Conservation (phyloP, 306 rosid genomes). For the apple (Malus domestica) region ASM211411v1 NC_041790.1:5544001-5544500, state of each 20-base stretch:
- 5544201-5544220: too few relatives aligned
- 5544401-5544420: not conserved
- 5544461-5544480: not conserved
- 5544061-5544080: not conserved
- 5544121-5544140: not conserved
- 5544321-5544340: not conserved
- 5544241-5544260: not conserved
- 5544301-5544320: too few relatives aligned
- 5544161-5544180: not conserved
- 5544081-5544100: not conserved
- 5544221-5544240: too few relatives aligned
- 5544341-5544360: not conserved
- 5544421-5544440: conserved; percentile 11
- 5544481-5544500: not conserved
- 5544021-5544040: not conserved
- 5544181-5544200: not conserved
- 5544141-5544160: not conserved
- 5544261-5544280: fast-evolving
- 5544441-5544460: not conserved
- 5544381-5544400: not conserved
- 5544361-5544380: not conserved
- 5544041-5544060: not conserved
- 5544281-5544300: fast-evolving
- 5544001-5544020: not conserved
- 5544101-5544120: not conserved